Conservation (phyloP, 257 asterid species). For the Striga asiatica region DNA sequence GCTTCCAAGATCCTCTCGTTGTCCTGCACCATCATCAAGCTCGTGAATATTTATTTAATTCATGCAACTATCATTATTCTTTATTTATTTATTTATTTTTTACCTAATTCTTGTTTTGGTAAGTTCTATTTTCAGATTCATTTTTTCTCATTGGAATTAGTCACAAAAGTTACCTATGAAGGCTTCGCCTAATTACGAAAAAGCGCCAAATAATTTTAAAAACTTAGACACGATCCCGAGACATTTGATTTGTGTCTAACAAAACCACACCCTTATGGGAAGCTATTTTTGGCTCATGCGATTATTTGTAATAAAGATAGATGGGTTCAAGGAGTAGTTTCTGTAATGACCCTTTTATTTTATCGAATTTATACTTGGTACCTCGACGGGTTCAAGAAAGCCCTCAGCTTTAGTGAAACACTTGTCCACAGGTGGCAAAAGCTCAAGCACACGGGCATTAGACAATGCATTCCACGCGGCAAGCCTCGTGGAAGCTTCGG, state of each 20-base stretch:
- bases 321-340: background rate
- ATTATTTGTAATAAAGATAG: background rate
- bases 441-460: conserved; percentile 71
- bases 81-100: background rate
- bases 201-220: background rate
- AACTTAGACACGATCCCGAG: background rate
- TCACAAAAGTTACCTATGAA: background rate
- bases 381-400: conserved; percentile 90
- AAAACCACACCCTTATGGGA: no score
- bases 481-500: conserved; percentile 71
- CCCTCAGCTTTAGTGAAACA: conserved; percentile 56
- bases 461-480: conserved; percentile 72
- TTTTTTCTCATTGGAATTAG: background rate
- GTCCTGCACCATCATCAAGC: conserved; percentile 42
- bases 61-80: background rate
- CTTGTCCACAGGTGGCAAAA: conserved; percentile 53
- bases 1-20: conserved; percentile 73
- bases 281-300: background rate
- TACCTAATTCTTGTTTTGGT: no score
- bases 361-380: no score
- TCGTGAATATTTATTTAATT: background rate
- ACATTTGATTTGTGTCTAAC: background rate
- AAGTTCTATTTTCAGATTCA: no score
- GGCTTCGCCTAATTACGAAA: background rate
- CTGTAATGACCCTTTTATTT: background rate